Percentiles rank a stretch among this genome's conserved stretches.
Conservation (phyloP, 2,329 filamentous ascomycete species). For the Pseudogymnoascus pannorum region DNA sequence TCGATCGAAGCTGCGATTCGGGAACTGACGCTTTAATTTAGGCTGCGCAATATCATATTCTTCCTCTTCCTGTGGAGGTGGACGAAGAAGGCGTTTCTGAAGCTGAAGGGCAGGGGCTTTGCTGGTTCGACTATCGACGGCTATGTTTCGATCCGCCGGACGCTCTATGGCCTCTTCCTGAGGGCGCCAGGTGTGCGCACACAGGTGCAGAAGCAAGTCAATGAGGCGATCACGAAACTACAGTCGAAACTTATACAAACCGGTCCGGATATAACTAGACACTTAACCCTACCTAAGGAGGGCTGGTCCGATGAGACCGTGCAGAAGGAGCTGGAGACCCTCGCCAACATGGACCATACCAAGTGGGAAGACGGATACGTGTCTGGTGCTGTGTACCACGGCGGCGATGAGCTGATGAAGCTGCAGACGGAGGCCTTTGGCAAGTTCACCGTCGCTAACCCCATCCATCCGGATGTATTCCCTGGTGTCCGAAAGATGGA, state of each 20-base stretch:
- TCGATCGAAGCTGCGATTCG: neutral
- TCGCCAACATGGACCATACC: conserved; percentile 85
- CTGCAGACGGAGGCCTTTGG: conserved; percentile 90
- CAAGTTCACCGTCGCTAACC: conserved; percentile 90
- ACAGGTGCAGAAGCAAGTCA: conserved; percentile 78
- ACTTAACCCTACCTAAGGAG: conserved; percentile 71
- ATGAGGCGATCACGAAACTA: conserved; percentile 70
- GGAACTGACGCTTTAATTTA: conserved; percentile 29
- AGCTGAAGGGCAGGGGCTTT: conserved; percentile 81
- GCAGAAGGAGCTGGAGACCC: conserved; percentile 66
- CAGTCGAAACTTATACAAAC: conserved; percentile 75
- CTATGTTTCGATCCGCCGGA: conserved; percentile 64
- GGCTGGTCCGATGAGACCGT: conserved; percentile 77
- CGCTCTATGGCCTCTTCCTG: conserved; percentile 79
- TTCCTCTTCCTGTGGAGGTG: conserved; percentile 80
- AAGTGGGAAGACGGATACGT: conserved; percentile 95
- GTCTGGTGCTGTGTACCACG: conserved; percentile 93
- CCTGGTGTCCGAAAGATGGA: conserved; percentile 99
- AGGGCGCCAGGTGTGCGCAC: conserved; percentile 77
- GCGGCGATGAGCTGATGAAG: conserved; percentile 71
- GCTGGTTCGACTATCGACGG: conserved; percentile 69
- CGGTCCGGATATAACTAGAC: conserved; percentile 62
- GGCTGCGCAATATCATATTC: conserved; percentile 81
- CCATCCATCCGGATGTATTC: conserved; percentile 97
- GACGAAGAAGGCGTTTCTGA: conserved; percentile 71